Percentiles rank a stretch among this genome's conserved stretches.
These are phyloP conservation scores for Setaria italica DNA, from an alignment of 202 grass and related monocot genomes.

Conservation along the genomic window DNA sequence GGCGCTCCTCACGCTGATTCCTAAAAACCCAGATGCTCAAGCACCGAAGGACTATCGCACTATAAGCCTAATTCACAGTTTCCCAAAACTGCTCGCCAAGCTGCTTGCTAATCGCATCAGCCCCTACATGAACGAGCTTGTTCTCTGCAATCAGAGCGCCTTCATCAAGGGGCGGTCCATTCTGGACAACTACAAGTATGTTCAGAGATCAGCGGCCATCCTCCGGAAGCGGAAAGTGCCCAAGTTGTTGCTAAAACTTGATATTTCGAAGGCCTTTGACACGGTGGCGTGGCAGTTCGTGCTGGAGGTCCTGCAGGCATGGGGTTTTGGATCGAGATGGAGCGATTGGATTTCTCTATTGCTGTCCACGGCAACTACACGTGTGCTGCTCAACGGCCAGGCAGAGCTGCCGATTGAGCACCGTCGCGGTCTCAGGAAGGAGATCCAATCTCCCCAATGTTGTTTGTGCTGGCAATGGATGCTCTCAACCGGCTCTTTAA, in stretches of 20 bases:
- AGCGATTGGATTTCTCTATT: not conserved
- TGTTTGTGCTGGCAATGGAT: not conserved
- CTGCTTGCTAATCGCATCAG: not conserved
- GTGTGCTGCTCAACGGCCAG: not conserved
- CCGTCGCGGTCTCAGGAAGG: not conserved
- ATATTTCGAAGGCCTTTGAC: not conserved
- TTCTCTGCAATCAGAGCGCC: not conserved
- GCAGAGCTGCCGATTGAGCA: not conserved
- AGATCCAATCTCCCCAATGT: not conserved
- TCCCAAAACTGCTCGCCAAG: not conserved
- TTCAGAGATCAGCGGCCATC: not conserved
- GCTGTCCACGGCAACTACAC: not conserved
- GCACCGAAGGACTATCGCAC: not conserved
- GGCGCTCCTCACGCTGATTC: not conserved
- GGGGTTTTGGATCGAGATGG: not conserved
- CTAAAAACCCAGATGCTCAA: not conserved
- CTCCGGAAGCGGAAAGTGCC: not conserved
- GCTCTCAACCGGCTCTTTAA: not conserved
- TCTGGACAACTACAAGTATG: not conserved
- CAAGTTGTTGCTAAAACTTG: not conserved
- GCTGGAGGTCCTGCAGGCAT: not conserved
- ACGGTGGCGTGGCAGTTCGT: not conserved
- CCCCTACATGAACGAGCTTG: accelerated
- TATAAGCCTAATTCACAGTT: not conserved
- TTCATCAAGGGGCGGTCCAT: not conserved